Base-by-base conservation (phyloP, 1,139 yeast genomes). In the Magnusiomyces ingens region DNA sequence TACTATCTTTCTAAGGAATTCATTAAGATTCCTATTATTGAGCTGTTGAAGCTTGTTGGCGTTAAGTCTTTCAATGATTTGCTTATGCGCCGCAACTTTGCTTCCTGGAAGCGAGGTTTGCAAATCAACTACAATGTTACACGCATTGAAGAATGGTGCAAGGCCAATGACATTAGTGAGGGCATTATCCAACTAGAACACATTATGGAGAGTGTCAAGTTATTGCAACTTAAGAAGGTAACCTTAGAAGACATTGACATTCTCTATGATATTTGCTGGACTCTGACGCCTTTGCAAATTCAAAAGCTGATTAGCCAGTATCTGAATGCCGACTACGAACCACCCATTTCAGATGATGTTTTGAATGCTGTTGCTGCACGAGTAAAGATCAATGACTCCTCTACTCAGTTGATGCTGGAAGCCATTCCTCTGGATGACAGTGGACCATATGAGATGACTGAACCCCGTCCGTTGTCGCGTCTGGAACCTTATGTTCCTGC, bases 401-500 rank as follows among this genome's bases (percentile, higher is more conserved):
- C 67, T 46, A 62, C 67, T 49, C 64, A 67, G 32, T 59, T 75
- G 51, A 58, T 74, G 57, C 82, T 84, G 62, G 77, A 81, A 58
- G 78, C 82, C 22, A 78, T 84, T 45, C 84, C 91, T 10, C 71
- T 78, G 11, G 77, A 74, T 55, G 78, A 76, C 55, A 71, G 84
- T 60, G 96, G 96, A 1, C 91, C 94, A 63, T 93, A 91, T 70
- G 89, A 95, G 74, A 79, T 83, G 58, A 85, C 89, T 54, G 86
- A 81, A 57, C 84, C 94, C 49, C 80, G 99, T 64, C 91, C 89
- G 53, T 84, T 93, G 70, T 82, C 88, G 55, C 80, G 90, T 66
- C 91, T 94, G 51, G 98, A 93, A 71, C 95, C 97, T 1, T 93
- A 91, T 66, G 95, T 94, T 58, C 99, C 99, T 44, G 94, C 95